Evolutionary conservation across 2,329 filamentous ascomycete species (phyloP), one percentile per base, ranked within the genome.

Genomic region (Claviceps arundinis): DNA sequence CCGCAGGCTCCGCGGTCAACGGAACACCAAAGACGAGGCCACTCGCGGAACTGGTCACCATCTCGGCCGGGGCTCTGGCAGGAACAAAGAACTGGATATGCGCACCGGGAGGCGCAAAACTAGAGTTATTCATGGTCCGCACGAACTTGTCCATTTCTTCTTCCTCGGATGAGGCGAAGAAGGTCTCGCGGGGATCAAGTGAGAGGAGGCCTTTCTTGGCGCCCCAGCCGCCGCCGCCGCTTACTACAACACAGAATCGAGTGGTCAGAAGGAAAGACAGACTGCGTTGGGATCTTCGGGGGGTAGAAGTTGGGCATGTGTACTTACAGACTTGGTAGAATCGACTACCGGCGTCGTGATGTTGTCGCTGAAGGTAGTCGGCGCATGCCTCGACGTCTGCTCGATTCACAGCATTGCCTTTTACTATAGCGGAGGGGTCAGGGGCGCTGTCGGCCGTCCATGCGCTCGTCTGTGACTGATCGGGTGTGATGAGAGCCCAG

Each of bases 181-280:
- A 77, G 19, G 65, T 72, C 16, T 71, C 75, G 57, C 87, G 77
- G 3, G 88, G 86, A 61, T 93, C 87, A 4, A 94, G 73, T 5
- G 87, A 88, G 3, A 94, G 70, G 0, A 94, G 70, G 0, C 88
- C 88, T 59, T 85, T 81, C 64, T 91, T 93, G 52, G 78, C 73
- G 16, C 88, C 88, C 88, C 88, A 94, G 19, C 88, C 88, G 43
- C 88, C 88, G 46, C 88, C 88, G 4, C 88, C 88, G 60, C 86
- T 89, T 56, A 90, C 78, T 75, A 44, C 40, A 37, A 9, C 34
- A 22, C 16, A 34, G 9, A 5, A 7, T 2, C n/a, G 22, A 7
- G 2, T 5, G 38, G 47, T 66, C 53, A 66, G 59, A 47, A 40
- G 13, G 11, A 43, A 41, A 22, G n/a, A 9, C 2, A n/a, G 8